Conservation (phyloP, 2,329 filamentous ascomycete genomes). For the Fonsecaea nubica region DNA sequence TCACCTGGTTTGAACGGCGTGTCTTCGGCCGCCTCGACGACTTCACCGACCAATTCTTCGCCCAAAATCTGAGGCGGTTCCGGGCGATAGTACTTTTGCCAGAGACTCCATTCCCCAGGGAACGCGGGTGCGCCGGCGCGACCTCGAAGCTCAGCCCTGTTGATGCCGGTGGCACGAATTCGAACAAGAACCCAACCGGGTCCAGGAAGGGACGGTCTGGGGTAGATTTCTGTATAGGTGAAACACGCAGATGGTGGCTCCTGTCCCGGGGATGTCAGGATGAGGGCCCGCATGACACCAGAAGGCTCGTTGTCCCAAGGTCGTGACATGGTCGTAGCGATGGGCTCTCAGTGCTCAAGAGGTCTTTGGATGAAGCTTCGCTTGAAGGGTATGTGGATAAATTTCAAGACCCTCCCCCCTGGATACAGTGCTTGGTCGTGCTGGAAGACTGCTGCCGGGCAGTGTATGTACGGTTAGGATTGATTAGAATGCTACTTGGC, state of each 20-base stretch:
- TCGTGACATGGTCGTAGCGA: background rate
- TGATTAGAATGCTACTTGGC: too few species aligned
- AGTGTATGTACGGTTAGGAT: too few species aligned
- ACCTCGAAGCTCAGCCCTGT: slow-evolving; percentile 13
- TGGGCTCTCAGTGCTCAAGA: background rate
- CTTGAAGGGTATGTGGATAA: too few species aligned
- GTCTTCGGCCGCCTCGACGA: slow-evolving; percentile 7
- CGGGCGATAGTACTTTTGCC: slow-evolving; percentile 7
- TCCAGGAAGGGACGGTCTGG: slow-evolving; percentile 1
- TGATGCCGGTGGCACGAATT: background rate
- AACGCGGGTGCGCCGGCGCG: background rate
- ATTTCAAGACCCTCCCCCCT: too few species aligned
- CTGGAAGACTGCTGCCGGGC: too few species aligned
- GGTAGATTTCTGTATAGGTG: slow-evolving; percentile 12
- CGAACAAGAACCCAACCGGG: slow-evolving; percentile 5
- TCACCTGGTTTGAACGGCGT: slow-evolving; percentile 8
- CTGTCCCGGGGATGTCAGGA: background rate
- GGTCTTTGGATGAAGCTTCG: too few species aligned
- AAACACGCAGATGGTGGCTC: slow-evolving; percentile 3
- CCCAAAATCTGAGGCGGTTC: slow-evolving; percentile 13
- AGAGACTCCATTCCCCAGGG: slow-evolving; percentile 11
- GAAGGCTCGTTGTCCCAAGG: slow-evolving; percentile 6
- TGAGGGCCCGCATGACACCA: slow-evolving; percentile 1
- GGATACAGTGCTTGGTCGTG: too few species aligned
- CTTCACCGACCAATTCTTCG: slow-evolving; percentile 20